Base-by-base conservation (phyloP, 352 stramenopile genomes). In the Globisporangium acanthophoron region DNA sequence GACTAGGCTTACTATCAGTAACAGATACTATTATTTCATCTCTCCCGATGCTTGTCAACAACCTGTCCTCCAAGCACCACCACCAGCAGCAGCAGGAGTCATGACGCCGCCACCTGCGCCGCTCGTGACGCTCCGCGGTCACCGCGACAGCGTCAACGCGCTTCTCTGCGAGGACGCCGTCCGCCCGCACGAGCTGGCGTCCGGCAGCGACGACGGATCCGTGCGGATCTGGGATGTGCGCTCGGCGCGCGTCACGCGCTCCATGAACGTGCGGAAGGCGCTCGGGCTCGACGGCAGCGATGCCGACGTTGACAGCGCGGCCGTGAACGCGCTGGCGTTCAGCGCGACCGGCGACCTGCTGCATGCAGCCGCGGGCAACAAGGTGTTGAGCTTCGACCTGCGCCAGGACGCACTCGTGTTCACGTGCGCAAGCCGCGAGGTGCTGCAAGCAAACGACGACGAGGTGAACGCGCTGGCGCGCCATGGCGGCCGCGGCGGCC, bases 211-310 rank as follows among this genome's bases (percentile, higher is more conserved):
- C 47, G 82, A 92, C 50, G 78, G 82, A 37, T 81, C 79, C 9
- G 86, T 74, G 37, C 71, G 82, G 5, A 54, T 92, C 53, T 92
- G 82, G 82, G 82, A 90, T 49, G 59, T 88, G 51, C 79, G 82
- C 57, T 78, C 76, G 12, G 64, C 69, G 31, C 74, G 69, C 57
- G 75, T 82, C 39, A 70, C 66, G 18, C 80, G 79, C 47, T 92
- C 75, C 35, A 69, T 92, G 62, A 86, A 87, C 55, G 69, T 89
- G 21, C 73, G 72, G 51, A 80, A 76, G 43, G 77, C 75, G 24
- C 60, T 89, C 7, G 76, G 67, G 6, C 44, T 72, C 29, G 41
- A 46, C 16, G 41, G 59, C 54, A 1, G 46, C 61, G 21, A 16
- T 5, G 59, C 76, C 31, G 54, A 73, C 47, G 50, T 61, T 15